phyloP scores from a whole-genome alignment of 108 stramenopile genomes.

The Conticribra weissflogii region DNA sequence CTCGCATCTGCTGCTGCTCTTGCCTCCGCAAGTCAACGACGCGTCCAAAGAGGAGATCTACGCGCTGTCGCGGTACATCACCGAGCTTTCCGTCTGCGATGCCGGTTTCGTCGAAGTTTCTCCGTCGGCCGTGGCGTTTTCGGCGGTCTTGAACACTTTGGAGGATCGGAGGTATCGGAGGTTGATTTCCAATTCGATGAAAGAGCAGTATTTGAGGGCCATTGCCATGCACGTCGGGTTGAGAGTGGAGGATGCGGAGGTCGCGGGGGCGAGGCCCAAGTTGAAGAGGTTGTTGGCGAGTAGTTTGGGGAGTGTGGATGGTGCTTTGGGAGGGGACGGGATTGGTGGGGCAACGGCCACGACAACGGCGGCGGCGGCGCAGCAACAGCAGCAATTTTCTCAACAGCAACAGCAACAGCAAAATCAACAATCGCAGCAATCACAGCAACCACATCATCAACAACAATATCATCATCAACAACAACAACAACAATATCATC shows the following conservation, averaged over 20 bases:
- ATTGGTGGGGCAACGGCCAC: too few relatives aligned
- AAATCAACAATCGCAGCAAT: not conserved
- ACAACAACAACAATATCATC: constrained; percentile 9
- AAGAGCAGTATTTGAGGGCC: constrained; percentile 41
- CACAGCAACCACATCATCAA: too few relatives aligned
- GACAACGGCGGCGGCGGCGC: not conserved
- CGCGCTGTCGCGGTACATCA: constrained; percentile 65
- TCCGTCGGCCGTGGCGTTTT: constrained; percentile 65
- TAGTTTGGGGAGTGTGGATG: constrained; percentile 33
- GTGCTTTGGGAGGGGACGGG: constrained; percentile 10
- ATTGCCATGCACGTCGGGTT: constrained; percentile 36
- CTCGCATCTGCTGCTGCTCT: constrained; percentile 54
- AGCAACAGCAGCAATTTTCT: constrained; percentile 25
- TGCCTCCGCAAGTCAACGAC: constrained; percentile 58
- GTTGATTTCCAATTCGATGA: constrained; percentile 11
- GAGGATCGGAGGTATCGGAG: constrained; percentile 44
- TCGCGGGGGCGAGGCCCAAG: constrained; percentile 32
- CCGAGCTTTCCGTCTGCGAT: constrained; percentile 74
- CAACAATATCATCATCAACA: too few relatives aligned
- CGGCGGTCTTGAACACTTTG: constrained; percentile 65
- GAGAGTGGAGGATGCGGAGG: constrained; percentile 31
- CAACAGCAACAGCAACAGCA: not conserved
- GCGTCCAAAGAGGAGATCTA: constrained; percentile 64
- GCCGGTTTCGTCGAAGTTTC: constrained; percentile 61
- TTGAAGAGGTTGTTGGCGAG: constrained; percentile 26